phyloP scores from a whole-genome alignment of 2,329 filamentous ascomycete species.

The Rutstroemia sp. region DNA sequence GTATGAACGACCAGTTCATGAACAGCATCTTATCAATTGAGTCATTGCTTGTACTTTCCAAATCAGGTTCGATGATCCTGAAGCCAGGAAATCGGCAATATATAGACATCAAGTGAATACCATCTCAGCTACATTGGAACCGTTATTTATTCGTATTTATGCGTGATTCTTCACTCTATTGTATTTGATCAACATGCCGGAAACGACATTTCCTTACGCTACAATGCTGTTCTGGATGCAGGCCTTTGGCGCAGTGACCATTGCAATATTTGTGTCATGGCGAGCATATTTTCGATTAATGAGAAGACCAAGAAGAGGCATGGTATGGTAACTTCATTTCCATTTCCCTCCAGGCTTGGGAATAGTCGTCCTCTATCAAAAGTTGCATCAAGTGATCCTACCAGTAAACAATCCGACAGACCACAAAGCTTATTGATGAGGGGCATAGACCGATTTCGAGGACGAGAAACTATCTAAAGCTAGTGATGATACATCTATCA shows the following conservation, averaged over 20 bases:
- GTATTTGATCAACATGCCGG: too few species aligned
- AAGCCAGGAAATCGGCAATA: not conserved
- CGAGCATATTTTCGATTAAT: not conserved
- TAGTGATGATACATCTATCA: not conserved
- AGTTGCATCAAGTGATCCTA: not conserved
- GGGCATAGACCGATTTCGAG: not conserved
- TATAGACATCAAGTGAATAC: too few species aligned
- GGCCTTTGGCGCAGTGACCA: not conserved
- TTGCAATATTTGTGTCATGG: not conserved
- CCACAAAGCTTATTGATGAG: not conserved
- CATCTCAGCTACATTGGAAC: too few species aligned
- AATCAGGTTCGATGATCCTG: slow-evolving; percentile 1
- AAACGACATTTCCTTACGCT: not conserved
- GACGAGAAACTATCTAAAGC: not conserved
- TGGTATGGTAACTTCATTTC: not conserved
- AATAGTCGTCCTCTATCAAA: not conserved
- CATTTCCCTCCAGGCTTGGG: not conserved
- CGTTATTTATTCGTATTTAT: too few species aligned
- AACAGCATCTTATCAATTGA: not conserved
- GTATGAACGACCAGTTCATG: not conserved
- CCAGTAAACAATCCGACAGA: not conserved
- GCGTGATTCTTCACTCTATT: too few species aligned
- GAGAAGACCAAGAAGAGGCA: not conserved
- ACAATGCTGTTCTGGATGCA: not conserved
- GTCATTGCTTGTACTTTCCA: not conserved